Evolutionary conservation across 2,329 filamentous ascomycete species (phyloP), one percentile per base, ranked within the genome.

Genomic region (Cladophialophora carrionii): DNA sequence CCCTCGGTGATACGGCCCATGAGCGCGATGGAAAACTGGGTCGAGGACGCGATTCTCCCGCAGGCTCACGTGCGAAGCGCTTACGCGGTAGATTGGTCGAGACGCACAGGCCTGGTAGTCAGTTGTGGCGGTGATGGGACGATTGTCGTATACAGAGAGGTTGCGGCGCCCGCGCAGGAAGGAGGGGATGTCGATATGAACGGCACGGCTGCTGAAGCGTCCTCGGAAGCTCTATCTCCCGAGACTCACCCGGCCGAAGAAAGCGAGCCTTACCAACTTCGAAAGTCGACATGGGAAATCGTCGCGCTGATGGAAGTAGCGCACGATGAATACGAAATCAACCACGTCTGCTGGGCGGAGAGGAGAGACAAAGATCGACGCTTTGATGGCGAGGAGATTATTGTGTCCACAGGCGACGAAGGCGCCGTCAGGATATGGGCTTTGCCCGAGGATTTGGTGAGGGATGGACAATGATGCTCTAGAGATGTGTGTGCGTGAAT

Each of bases 291-390:
- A 65, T 98, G 95, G 95, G 81, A 83, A 6, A 78, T 94, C 3
- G 74, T 96, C 17, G 86, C 87, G 0, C 84, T 85, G n/a, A 74
- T 90, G 1, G 83, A 88, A 55, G 88, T 88, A 37, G 91, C 89
- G 1, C 95, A 99, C 76, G 93, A 92, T 0, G 91, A 96, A 2
- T 97, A 94, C 74, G 95, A 99, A 78, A 84, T 98, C 69, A 99
- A 99, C 73, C 92, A 97, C 77, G 85, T 95, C 56, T 87, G 86
- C 1, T 99, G 95, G 95, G 92, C 92, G 70, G 86, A 84, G 71
- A 84, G 93, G 63, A 90, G 87, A 63, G 92, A 96, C 75, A 82
- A 83, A 57, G 88, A 80, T 1, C 83, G 83, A 74, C 82, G 78
- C 68, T 62, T 62, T n/a, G 83, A 85, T 1, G 82, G 78, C 26